Evolutionary conservation across 495 filamentous ascomycete genomes (phyloP), one percentile per base, ranked within the genome.

Genomic region (Xylaria venustula): DNA sequence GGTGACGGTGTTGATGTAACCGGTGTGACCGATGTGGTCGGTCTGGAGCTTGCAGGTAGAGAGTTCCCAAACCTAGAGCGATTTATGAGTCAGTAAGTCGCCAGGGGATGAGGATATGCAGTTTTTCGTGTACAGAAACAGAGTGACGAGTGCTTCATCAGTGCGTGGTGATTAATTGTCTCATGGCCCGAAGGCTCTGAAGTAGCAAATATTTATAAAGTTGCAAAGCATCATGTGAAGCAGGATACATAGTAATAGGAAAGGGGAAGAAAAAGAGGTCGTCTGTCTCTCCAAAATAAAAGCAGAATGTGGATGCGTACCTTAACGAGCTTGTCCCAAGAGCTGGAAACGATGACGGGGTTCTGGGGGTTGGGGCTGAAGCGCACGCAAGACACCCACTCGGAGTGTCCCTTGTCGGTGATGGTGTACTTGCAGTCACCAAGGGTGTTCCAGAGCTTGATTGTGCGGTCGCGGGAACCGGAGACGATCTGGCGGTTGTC

Each of bases 381-480:
- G 75, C 94, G 89, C 62, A 99, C 94, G 83, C 95, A 98, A 61
- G 92, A 97, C 62, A 97, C 95, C 94, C 94, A 99, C 81, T 99
- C 94, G 77, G 91, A 90, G 83, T 99, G 94, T 72, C 95, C 94
- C 88, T 99, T 98, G 73, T 99, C 94, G 81, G 90, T 94, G 87
- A 99, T 98, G 85, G 93, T 99, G 87, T 87, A 99, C 86, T 99
- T 99, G 91, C 94, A 99, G 86, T 99, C 94, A 78, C 94, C 94
- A 54, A 99, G 92, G 71, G 94, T 99, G 85, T 99, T 99, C 94
- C 94, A 99, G 67, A 99, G 87, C 90, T 98, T 99, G 88, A 99
- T 99, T 71, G 89, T 90, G 73, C 92, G 88, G 82, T 99, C 94
- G 74, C 94, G 91, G 46, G 94, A 98, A 61, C 92, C 94, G 64